These are phyloP conservation scores for Aspergillus viridinutans DNA, from an alignment of 2,329 filamentous ascomycete genomes.

Conservation along the genomic window DNA sequence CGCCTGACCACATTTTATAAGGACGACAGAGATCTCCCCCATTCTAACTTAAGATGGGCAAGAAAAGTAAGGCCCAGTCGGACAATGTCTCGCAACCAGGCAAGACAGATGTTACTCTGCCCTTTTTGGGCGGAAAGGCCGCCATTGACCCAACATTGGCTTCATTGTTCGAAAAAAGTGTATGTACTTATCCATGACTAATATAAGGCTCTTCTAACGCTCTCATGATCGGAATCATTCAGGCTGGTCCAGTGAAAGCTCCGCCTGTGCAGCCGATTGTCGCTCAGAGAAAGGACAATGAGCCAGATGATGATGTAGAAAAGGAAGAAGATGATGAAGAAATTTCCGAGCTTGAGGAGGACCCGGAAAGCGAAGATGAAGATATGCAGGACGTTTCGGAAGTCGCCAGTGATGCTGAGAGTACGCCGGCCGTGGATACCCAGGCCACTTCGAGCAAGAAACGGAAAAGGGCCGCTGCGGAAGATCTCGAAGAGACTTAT, in stretches of 20 bases:
- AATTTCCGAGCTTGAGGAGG: conserved; percentile 24
- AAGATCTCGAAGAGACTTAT: conserved; percentile 42
- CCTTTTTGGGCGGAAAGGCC: conserved; percentile 56
- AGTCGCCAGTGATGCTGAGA: conserved; percentile 44
- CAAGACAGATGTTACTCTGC: conserved; percentile 19
- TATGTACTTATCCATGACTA: conserved; percentile 43
- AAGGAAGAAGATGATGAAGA: conserved; percentile 27
- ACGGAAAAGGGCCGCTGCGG: conserved; percentile 51
- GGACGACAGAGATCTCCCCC: neutral
- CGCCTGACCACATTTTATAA: neutral
- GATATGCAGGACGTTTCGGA: conserved; percentile 43
- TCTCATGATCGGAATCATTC: conserved; percentile 1
- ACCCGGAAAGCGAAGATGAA: conserved; percentile 31
- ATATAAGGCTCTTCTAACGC: conserved; percentile 4
- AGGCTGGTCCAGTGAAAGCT: conserved; percentile 41
- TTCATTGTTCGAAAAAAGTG: conserved; percentile 68
- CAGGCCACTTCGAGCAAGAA: conserved; percentile 39
- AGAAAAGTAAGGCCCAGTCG: conserved; percentile 30
- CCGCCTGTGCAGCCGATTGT: conserved; percentile 21
- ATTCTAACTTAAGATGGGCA: conserved; percentile 27
- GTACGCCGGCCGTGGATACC: conserved; percentile 36
- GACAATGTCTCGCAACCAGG: conserved; percentile 6
- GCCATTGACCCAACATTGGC: conserved; percentile 65
- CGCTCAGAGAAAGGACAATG: conserved; percentile 13
- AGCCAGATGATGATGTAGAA: conserved; percentile 11